These are phyloP conservation scores for Mercurialis annua DNA, from an alignment of 345 rosid genomes.

Conservation along the genomic window DNA sequence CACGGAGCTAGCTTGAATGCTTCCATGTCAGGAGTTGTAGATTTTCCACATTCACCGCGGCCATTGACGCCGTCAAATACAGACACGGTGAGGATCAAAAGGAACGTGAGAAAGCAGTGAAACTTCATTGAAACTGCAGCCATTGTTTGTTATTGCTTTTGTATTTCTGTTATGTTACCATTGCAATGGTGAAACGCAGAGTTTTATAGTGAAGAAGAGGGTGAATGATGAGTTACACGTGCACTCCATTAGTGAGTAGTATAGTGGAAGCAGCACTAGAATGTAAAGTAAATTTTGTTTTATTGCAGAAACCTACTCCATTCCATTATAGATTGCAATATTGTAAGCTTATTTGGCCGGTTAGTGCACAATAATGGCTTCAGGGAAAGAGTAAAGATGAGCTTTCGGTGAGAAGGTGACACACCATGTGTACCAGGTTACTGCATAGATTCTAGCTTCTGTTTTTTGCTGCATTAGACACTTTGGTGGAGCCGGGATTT, in stretches of 20 bases:
- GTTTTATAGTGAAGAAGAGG: constrained; percentile 41
- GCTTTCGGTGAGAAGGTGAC: constrained; percentile 32
- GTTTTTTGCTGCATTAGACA: neutral
- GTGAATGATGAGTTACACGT: constrained; percentile 25
- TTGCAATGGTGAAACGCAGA: constrained; percentile 26
- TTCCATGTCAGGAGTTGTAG: constrained; percentile 63
- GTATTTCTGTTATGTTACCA: too few species aligned
- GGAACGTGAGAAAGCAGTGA: constrained; percentile 36
- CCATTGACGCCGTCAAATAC: constrained; percentile 45
- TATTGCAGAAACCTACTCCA: constrained; percentile 48
- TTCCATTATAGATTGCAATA: constrained; percentile 10
- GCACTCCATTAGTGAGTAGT: constrained; percentile 32
- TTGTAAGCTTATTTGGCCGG: constrained; percentile 31
- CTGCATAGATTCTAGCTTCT: neutral
- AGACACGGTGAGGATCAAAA: constrained; percentile 35
- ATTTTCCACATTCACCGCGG: constrained; percentile 76
- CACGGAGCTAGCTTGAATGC: constrained; percentile 88
- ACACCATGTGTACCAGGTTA: constrained; percentile 18
- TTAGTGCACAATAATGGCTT: constrained; percentile 26
- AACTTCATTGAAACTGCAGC: constrained; percentile 33
- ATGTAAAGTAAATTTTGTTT: constrained; percentile 24
- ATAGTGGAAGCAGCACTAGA: constrained; percentile 67
- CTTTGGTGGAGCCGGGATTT: too few species aligned
- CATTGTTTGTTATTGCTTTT: too few species aligned
- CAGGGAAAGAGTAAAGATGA: constrained; percentile 12